Conservation (phyloP, 129 eudicot genomes). For the Scalesia atractyloides region DNA sequence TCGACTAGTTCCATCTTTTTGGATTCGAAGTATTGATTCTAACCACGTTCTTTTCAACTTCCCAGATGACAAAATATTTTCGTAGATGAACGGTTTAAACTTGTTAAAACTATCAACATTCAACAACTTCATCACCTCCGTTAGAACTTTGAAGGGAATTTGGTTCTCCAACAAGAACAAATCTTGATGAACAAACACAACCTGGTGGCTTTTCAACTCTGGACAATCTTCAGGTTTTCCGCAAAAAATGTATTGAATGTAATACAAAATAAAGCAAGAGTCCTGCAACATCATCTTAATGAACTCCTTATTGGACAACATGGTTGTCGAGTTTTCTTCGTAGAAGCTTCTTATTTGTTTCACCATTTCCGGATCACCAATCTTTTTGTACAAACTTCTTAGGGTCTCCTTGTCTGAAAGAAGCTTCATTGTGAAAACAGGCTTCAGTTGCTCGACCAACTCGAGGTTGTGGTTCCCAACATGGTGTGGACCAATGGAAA, state of each 20-base stretch:
- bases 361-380: constrained; percentile 16
- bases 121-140: constrained; percentile 13
- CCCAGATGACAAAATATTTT: neutral
- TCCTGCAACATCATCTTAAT: constrained; percentile 39
- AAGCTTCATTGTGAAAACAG: constrained; percentile 14
- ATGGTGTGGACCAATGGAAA: constrained; percentile 48
- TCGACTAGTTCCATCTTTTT: neutral
- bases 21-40: neutral
- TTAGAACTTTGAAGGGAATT: constrained; percentile 36
- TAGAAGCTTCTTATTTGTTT: constrained; percentile 20
- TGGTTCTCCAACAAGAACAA: constrained; percentile 48
- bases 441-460: neutral
- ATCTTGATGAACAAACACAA: constrained; percentile 33
- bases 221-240: neutral
- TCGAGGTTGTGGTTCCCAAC: constrained; percentile 15
- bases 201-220: constrained; percentile 27
- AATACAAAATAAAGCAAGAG: constrained; percentile 35
- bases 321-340: constrained; percentile 8
- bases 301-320: constrained; percentile 5
- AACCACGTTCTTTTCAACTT: constrained; percentile 5
- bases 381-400: constrained; percentile 18
- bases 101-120: neutral
- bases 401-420: neutral
- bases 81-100: constrained; percentile 8
- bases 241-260: constrained; percentile 5